Evolutionary conservation across 2,329 filamentous ascomycete species (phyloP).

Genomic region (Monosporascus sp.): DNA sequence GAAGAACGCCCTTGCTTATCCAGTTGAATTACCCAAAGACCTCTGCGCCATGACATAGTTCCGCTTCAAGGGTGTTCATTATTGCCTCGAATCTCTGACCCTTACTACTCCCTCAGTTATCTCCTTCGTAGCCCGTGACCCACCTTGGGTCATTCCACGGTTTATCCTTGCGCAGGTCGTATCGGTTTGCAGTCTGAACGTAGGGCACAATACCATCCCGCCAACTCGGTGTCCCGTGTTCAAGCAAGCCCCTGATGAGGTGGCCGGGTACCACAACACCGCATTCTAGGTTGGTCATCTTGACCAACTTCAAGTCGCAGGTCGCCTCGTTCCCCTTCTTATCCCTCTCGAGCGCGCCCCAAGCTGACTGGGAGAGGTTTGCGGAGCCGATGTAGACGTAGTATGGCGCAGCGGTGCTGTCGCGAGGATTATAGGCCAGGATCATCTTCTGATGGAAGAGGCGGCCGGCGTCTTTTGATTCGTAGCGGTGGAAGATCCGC

Average conservation of each 20-base stretch:
- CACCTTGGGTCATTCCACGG: constrained; percentile 17
- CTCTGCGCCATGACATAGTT: no score
- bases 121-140: constrained; percentile 2
- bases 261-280: constrained; percentile 18
- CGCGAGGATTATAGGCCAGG: constrained; percentile 11
- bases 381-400: constrained; percentile 22
- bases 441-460: constrained; percentile 21
- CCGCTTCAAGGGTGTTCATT: neutral
- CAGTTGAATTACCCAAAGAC: no score
- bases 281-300: constrained; percentile 19
- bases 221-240: constrained; percentile 15
- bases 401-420: constrained; percentile 6
- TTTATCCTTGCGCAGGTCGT: constrained; percentile 10
- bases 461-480: constrained; percentile 17
- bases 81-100: neutral
- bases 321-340: constrained; percentile 15
- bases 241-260: constrained; percentile 11
- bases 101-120: neutral
- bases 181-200: constrained; percentile 8
- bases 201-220: constrained; percentile 16
- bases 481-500: constrained; percentile 17
- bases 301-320: constrained; percentile 15
- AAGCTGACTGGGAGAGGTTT: constrained; percentile 17
- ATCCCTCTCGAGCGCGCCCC: constrained; percentile 16
- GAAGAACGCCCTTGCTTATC: no score